A percentile compares a stretch with the other conserved stretches of the same genome.
These are phyloP conservation scores for Tolypocladium capitatum DNA, from an alignment of 2,329 filamentous ascomycete species.

Conservation along the genomic window DNA sequence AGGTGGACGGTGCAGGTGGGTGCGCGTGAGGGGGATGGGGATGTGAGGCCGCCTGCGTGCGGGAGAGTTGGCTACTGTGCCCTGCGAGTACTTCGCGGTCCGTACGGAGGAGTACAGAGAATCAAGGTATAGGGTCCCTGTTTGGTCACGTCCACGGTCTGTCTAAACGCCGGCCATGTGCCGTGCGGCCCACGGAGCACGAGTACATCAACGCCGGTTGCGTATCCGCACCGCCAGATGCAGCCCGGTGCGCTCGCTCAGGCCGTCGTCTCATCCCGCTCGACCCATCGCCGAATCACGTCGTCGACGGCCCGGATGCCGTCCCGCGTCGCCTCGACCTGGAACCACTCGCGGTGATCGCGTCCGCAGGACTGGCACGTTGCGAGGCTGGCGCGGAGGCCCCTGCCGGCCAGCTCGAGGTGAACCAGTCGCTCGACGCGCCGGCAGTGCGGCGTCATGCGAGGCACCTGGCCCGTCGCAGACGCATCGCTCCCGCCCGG, in stretches of 20 bases:
- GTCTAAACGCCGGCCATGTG: not conserved
- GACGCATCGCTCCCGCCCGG: slow-evolving; percentile 23
- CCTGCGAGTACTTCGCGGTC: too few relatives aligned
- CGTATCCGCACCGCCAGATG: not conserved
- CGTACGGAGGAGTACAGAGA: too few relatives aligned
- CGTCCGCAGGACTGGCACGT: slow-evolving; percentile 68
- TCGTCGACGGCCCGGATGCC: slow-evolving; percentile 55
- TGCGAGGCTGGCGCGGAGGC: slow-evolving; percentile 36
- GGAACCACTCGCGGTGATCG: slow-evolving; percentile 91
- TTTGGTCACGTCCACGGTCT: too few relatives aligned
- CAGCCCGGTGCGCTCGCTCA: not conserved
- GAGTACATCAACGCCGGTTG: not conserved
- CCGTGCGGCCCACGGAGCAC: not conserved
- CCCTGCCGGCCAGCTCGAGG: slow-evolving; percentile 62
- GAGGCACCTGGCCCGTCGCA: slow-evolving; percentile 23
- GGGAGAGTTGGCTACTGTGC: too few relatives aligned
- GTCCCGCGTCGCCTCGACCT: slow-evolving; percentile 61
- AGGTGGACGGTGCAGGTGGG: too few relatives aligned
- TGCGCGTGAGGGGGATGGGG: too few relatives aligned
- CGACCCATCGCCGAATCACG: slow-evolving; percentile 71
- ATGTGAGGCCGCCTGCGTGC: too few relatives aligned
- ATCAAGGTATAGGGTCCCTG: too few relatives aligned
- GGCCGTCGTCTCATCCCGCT: slow-evolving; percentile 54
- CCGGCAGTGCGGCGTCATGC: slow-evolving; percentile 74
- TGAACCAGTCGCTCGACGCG: slow-evolving; percentile 85